Base-by-base conservation (phyloP, 2,329 filamentous ascomycete genomes). In the Chaetomiaceae sp. region DNA sequence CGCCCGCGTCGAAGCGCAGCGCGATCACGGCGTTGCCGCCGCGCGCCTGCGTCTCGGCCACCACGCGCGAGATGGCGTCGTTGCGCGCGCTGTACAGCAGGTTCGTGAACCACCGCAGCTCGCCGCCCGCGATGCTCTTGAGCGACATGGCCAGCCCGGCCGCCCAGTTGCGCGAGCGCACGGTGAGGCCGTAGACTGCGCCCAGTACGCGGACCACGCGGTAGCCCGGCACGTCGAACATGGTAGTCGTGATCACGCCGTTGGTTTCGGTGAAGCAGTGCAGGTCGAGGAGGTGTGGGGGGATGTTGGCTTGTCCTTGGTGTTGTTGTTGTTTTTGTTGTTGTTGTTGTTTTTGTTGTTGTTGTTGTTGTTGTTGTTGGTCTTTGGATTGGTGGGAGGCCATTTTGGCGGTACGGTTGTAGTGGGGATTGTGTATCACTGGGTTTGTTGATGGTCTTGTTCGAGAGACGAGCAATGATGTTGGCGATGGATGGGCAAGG, bases 221-320 rank as follows among this genome's bases (percentile, higher is more conserved):
- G 62, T 81, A 81, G 7, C 78, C 78, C 0, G 78, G 78, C 18
- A 83, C 64, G 57, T 82, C 78, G 62, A 76, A 78, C 77, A 81
- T 82, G 43, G 79, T 82, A 0, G 75, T 75, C 1, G 76, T 81
- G 52, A 82, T 74, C 45, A 82, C 69, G 30, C 78, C 78, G 38
- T 76, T 71, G 7, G 79, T 82, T 57, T 82, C 79, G 32, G 75
- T 75, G 62, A 78, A 80, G 65, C 76, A 80, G 61, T 76, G 72
- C 7, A 76, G 62, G 52, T 76, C 73, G 5, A 49, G 51, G 47
- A 62, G 49, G 14, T 55, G 45, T 4, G 57, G 52, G 7, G 59
- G 58, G 36, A 60, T 52, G 24, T 51, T 42, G 29, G 49, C 40
- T 38, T 42, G 12, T 3, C 27, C 27, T 6, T 4, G n/a, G 12